These are phyloP conservation scores for Sphagnum fallax DNA, from an alignment of 228 moss, liverwort and hornwort genomes.

Conservation along the genomic window DNA sequence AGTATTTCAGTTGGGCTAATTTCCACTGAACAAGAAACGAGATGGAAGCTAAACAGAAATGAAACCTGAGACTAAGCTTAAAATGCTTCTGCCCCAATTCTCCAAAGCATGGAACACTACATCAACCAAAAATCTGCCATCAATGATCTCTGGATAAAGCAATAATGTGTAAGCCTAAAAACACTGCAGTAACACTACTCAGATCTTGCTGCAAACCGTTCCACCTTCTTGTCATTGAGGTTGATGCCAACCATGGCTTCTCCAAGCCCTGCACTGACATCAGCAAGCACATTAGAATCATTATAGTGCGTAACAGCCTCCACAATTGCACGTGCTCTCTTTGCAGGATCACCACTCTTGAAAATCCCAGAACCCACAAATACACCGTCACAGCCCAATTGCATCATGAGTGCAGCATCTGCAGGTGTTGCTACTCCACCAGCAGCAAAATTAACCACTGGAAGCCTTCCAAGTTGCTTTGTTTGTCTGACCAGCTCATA, in stretches of 20 bases:
- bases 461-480: constrained; percentile 54
- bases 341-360: constrained; percentile 57
- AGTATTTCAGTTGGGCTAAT: no score
- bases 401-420: constrained; percentile 59
- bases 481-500: constrained; percentile 64
- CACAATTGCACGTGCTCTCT: constrained; percentile 58
- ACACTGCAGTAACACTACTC: constrained; percentile 19
- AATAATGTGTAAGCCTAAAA: no score
- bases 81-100: no score
- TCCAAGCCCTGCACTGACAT: constrained; percentile 50
- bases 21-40: no score
- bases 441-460: constrained; percentile 55
- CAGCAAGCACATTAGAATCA: constrained; percentile 40
- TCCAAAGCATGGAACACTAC: no score
- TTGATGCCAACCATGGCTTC: constrained; percentile 67
- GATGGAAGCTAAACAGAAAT: no score
- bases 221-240: constrained; percentile 57
- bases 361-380: constrained; percentile 60
- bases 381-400: constrained; percentile 56
- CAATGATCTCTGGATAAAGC: no score
- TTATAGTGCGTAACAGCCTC: constrained; percentile 55
- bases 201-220: constrained; percentile 56
- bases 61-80: no score
- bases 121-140: no score
- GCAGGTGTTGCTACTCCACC: constrained; percentile 60